A percentile compares a stretch with the other conserved stretches of the same genome.
Evolutionary conservation across 805 yeast species (phyloP).

Genomic region (Yarrowia osloensis): DNA sequence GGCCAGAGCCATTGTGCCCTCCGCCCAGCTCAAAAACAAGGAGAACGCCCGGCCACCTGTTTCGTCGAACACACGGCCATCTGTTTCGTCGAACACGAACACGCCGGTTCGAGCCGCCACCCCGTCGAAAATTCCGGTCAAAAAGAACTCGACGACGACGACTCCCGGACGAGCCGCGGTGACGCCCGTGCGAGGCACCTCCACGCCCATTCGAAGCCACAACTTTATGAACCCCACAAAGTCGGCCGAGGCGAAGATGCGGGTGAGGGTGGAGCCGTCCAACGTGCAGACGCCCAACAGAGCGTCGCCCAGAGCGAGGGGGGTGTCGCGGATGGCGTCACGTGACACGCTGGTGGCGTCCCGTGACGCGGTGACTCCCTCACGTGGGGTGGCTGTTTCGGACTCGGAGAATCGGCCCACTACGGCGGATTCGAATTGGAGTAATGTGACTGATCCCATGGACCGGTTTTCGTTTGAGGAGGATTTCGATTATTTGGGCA

Average conservation of each 20-base stretch:
- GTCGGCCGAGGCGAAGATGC: slow-evolving; percentile 17
- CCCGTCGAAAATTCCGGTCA: background rate
- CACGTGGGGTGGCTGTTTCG: no score
- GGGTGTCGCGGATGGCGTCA: background rate
- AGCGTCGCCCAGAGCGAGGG: background rate
- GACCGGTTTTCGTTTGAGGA: slow-evolving; percentile 21
- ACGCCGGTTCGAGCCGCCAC: background rate
- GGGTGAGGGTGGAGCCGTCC: background rate
- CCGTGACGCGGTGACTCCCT: no score
- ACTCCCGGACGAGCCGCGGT: background rate
- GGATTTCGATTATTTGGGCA: no score
- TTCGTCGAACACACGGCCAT: background rate
- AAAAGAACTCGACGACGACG: background rate
- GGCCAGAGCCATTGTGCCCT: background rate
- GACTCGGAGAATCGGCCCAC: background rate
- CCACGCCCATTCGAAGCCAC: background rate
- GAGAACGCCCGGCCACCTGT: background rate
- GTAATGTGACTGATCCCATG: background rate
- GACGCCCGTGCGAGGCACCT: background rate
- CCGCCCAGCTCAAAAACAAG: background rate
- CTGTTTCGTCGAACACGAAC: background rate
- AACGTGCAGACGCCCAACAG: background rate
- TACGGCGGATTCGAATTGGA: slow-evolving; percentile 15
- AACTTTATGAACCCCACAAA: slow-evolving; percentile 15
- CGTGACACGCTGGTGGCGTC: background rate